Base-by-base conservation (phyloP, 1,284 basidiomycete species). In the Ustanciosporium gigantosporum region DNA sequence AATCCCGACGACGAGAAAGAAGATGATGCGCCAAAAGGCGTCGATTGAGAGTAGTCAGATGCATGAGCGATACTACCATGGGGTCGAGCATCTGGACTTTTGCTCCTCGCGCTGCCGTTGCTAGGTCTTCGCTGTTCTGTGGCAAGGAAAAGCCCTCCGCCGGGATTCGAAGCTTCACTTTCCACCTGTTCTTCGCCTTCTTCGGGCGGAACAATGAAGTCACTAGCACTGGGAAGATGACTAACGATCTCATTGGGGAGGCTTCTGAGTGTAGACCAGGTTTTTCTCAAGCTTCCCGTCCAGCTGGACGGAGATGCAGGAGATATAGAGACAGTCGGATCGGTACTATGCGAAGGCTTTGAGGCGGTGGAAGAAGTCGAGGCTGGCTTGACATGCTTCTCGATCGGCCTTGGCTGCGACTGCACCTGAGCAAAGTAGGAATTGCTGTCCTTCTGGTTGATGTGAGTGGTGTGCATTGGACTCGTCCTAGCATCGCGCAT, bases 401-500 rank as follows among this genome's bases (percentile, higher is more conserved):
- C 21, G 43, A 62, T 62, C 3, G 53, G 53, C 25, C 46, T 51
- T 2, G 59, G 58, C 32, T 56, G 47, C 3, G 60, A 6, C 48
- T 4, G 44, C 34, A 7, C 32, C 7, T 25, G 25, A 4, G 40
- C 55, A 45, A 64, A 64, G 40, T 64, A 64, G 16, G 58, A 61
- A 23, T 60, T 51, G 11, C 20, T 8, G 8, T 21, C 36, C 6
- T 19, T 16, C 9, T 31, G 45, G 13, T 45, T 29, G 6, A 34
- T 41, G 15, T 40, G 11, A 5, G 45, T 19, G 5, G 42, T 21
- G 23, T 40, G 36, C 47, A 68, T 40, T 7, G 66, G 66, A 31
- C 68, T 71, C 3, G 44, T 50, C 14, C 47, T 36, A 15, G 68
- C 68, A 29, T 71, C 66, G 24, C 59, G 41, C 41, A 71, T 71